phyloP scores from a whole-genome alignment of 805 yeast species.

The Metschnikowia orientalis region DNA sequence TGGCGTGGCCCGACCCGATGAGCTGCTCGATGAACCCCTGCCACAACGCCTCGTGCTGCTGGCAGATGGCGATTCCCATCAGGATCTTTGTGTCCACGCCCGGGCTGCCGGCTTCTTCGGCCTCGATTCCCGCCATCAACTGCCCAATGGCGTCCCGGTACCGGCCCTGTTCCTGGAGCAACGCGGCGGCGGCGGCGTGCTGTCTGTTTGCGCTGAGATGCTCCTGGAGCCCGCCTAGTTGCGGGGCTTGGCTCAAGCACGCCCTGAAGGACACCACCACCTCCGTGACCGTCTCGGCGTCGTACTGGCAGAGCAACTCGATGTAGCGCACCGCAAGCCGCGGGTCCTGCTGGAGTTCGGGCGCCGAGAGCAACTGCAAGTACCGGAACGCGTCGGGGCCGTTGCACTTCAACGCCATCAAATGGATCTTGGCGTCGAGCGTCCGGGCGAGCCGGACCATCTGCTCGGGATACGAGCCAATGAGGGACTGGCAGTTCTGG shows the following conservation, averaged over 20 bases:
- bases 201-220: slow-evolving; percentile 22
- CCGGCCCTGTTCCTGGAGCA: slow-evolving; percentile 22
- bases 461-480: slow-evolving; percentile 26
- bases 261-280: slow-evolving; percentile 14
- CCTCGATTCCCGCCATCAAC: slow-evolving; percentile 28
- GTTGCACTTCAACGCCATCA: slow-evolving; percentile 27
- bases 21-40: slow-evolving; percentile 23
- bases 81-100: slow-evolving; percentile 4
- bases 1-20: slow-evolving; percentile 15
- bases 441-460: slow-evolving; percentile 35
- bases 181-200: slow-evolving; percentile 29
- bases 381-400: slow-evolving; percentile 27
- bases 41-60: slow-evolving; percentile 28
- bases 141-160: slow-evolving; percentile 29
- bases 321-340: slow-evolving; percentile 19
- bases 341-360: background rate
- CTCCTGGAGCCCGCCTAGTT: slow-evolving; percentile 1
- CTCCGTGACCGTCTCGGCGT: slow-evolving; percentile 14
- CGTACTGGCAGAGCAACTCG: slow-evolving; percentile 20
- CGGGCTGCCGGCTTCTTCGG: background rate
- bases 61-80: slow-evolving; percentile 11
- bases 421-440: slow-evolving; percentile 38
- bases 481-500: slow-evolving; percentile 23
- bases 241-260: slow-evolving; percentile 6
- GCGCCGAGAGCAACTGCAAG: slow-evolving; percentile 15